Evolutionary conservation across 768 basidiomycete genomes (phyloP), one percentile per base, ranked within the genome.

Genomic region (Suillus subluteus): DNA sequence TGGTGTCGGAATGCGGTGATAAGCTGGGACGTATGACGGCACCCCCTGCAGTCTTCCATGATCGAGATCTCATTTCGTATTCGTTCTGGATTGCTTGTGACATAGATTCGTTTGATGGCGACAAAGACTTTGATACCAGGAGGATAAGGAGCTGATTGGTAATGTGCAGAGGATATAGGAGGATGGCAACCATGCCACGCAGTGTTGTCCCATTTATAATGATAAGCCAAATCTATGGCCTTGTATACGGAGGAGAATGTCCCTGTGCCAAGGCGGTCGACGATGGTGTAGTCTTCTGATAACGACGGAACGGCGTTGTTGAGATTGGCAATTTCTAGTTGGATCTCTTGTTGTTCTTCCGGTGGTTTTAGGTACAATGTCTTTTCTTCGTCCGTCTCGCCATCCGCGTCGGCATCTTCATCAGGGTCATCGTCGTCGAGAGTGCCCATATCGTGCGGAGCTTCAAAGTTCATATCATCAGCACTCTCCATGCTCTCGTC

Each of bases 181-280:
- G 87, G 85, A 71, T 91, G 91, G 56, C 80, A 76, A 1, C 90
- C 90, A 40, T 87, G 87, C 93, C 93, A 95, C 15, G 87, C 82
- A 6, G 76, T 70, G 71, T 95, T 94, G 75, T 92, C 85, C 89
- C 88, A 94, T 62, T 91, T 91, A 59, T 84, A 79, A 70, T 94
- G 87, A 72, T 91, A 87, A 66, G 84, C 79, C 18, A 91, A 72
- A 76, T 99, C 98, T 69, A 96, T 78, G 0, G 96, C 98, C 73
- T 99, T 98, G 85, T 98, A 99, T n/a, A 99, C 98, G 12, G 96
- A 96, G 0, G 97, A 98, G 80, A 99, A 99, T 1, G 97, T 99
- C 18, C 97, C 97, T 63, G 96, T 98, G 16, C 98, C 98, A 0
- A 99, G 86, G 1, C 96, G 87, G 79, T 98, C 97, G 43, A 98